Percentiles rank a stretch among this genome's conserved stretches.
Evolutionary conservation across 1,284 basidiomycete species (phyloP).

Genomic region (Thelephora terrestris): DNA sequence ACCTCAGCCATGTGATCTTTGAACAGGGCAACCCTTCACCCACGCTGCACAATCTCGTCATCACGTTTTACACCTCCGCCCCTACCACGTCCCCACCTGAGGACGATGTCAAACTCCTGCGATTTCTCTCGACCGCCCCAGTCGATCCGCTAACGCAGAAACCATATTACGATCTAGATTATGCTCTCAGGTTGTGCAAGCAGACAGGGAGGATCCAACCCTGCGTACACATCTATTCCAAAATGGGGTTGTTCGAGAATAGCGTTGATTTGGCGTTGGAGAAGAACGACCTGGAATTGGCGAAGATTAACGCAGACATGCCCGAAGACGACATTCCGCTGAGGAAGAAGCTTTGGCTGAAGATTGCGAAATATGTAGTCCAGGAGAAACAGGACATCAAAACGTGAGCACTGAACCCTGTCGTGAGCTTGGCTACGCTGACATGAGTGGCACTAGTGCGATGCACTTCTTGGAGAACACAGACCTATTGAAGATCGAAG

Average conservation of each 20-base stretch:
- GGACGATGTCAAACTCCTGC: conserved; percentile 75
- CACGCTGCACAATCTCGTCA: conserved; percentile 89
- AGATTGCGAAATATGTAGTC: conserved; percentile 95
- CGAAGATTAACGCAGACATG: conserved; percentile 89
- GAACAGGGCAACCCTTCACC: conserved; percentile 71
- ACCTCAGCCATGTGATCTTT: conserved; percentile 79
- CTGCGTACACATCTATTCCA: conserved; percentile 94
- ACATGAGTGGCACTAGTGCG: conserved; percentile 43
- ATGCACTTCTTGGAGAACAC: conserved; percentile 96
- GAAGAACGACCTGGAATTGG: conserved; percentile 88
- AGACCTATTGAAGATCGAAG: conserved; percentile 93
- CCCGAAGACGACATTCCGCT: conserved; percentile 74
- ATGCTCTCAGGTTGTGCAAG: conserved; percentile 89
- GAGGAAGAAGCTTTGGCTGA: conserved; percentile 94
- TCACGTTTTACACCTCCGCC: conserved; percentile 72
- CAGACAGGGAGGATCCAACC: conserved; percentile 74
- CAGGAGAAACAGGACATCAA: conserved; percentile 97
- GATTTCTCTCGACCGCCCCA: conserved; percentile 80
- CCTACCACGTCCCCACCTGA: conserved; percentile 31
- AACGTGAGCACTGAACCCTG: conserved; percentile 47
- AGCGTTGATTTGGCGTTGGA: conserved; percentile 93
- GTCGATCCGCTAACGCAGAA: conserved; percentile 74
- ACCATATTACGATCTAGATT: conserved; percentile 96
- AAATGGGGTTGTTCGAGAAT: conserved; percentile 96
- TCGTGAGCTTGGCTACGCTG: background rate